phyloP scores from a whole-genome alignment of 108 stramenopile genomes.

The Conticribra guillardii region DNA sequence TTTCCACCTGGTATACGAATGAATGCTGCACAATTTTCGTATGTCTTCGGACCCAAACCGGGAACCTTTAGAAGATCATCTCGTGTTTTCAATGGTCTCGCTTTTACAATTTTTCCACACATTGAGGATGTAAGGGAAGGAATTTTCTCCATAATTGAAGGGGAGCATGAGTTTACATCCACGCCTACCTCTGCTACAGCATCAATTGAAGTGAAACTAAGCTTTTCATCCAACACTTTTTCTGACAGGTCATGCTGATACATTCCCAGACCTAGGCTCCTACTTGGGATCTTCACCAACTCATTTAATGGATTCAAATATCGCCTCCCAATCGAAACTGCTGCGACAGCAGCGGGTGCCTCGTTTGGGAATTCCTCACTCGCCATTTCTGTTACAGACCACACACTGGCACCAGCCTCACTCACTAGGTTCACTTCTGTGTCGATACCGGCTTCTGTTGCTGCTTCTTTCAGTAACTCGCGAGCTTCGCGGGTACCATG shows the following conservation, averaged over 20 bases:
- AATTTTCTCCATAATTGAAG: constrained; percentile 58
- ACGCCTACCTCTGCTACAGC: constrained; percentile 71
- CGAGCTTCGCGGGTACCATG: constrained; percentile 67
- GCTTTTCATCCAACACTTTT: constrained; percentile 57
- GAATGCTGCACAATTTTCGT: constrained; percentile 70
- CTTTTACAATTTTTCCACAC: constrained; percentile 41
- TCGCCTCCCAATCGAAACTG: constrained; percentile 67
- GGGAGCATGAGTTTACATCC: constrained; percentile 54
- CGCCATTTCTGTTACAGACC: constrained; percentile 68
- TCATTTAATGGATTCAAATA: constrained; percentile 68
- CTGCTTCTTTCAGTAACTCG: constrained; percentile 49
- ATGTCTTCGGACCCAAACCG: constrained; percentile 71
- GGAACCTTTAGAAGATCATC: constrained; percentile 55
- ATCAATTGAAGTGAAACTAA: constrained; percentile 52
- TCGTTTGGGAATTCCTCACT: constrained; percentile 60
- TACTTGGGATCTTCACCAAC: constrained; percentile 69
- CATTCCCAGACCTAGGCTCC: constrained; percentile 70
- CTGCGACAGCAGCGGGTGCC: constrained; percentile 55
- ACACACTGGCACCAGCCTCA: constrained; percentile 82
- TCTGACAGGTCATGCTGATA: constrained; percentile 77
- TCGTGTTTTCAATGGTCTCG: constrained; percentile 52
- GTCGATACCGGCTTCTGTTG: constrained; percentile 18
- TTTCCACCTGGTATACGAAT: constrained; percentile 45
- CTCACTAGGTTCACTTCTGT: constrained; percentile 61
- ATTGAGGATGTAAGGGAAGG: constrained; percentile 58